Percentiles rank a stretch among this genome's conserved stretches.
phyloP scores from a whole-genome alignment of 1,284 basidiomycete genomes.

The Trametes polyzona region DNA sequence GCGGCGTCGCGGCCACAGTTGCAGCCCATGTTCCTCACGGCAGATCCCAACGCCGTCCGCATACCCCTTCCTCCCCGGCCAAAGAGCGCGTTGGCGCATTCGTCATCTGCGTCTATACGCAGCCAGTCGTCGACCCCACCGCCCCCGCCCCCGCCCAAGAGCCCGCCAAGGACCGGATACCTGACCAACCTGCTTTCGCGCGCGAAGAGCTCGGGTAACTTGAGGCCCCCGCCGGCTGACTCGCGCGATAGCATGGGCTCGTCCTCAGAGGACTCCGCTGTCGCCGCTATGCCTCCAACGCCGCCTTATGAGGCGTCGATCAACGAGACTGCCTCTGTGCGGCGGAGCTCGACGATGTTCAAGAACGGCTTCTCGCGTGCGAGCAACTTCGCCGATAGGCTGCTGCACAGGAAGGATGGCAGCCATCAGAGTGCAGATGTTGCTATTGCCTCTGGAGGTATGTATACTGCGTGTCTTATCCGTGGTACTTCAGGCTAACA shows the following conservation, averaged over 20 bases:
- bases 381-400: constrained; percentile 36
- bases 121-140: constrained; percentile 24
- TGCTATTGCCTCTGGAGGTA: constrained; percentile 23
- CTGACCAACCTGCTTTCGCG: constrained; percentile 34
- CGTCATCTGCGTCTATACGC: not conserved
- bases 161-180: constrained; percentile 32
- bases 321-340: constrained; percentile 16
- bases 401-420: constrained; percentile 34
- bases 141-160: constrained; percentile 31
- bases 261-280: constrained; percentile 38
- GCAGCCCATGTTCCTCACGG: constrained; percentile 24
- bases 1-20: constrained; percentile 15
- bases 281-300: constrained; percentile 37
- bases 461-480: not conserved
- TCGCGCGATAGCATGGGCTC: constrained; percentile 39
- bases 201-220: constrained; percentile 30
- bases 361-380: constrained; percentile 38
- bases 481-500: not conserved
- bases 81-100: constrained; percentile 23
- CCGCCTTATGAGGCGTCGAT: constrained; percentile 30
- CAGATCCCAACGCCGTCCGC: constrained; percentile 20
- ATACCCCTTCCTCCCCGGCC: constrained; percentile 18
- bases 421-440: constrained; percentile 24
- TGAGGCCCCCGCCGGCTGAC: constrained; percentile 25
- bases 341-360: constrained; percentile 35